Conservation (phyloP, 2,329 filamentous ascomycete species). For the Aureobasidium pullulans region DNA sequence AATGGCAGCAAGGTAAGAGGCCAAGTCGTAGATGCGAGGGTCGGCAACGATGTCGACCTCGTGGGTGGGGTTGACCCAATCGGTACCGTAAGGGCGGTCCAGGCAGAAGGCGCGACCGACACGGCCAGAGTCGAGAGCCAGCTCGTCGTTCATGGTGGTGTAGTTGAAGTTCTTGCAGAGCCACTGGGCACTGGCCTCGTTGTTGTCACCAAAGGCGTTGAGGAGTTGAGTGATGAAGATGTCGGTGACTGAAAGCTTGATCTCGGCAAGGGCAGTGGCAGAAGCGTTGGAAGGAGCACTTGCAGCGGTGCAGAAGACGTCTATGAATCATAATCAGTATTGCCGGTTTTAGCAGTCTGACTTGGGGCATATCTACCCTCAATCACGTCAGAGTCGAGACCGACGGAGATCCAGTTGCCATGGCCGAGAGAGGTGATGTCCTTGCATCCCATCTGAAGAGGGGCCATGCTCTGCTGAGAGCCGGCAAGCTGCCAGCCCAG, state of each 20-base stretch:
- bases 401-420: constrained; percentile 19
- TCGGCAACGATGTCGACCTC: not conserved
- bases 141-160: not conserved
- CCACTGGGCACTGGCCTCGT: not conserved
- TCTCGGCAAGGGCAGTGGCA: constrained; percentile 16
- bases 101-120: not conserved
- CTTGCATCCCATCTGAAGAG: constrained; percentile 18
- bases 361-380: not conserved
- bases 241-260: constrained; percentile 19
- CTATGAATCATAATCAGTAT: not conserved
- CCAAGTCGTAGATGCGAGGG: not conserved
- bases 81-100: not conserved
- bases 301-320: constrained; percentile 19
- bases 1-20: not conserved
- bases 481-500: constrained; percentile 26
- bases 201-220: constrained; percentile 17
- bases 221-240: constrained; percentile 21
- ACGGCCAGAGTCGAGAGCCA: not conserved
- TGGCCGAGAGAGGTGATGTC: constrained; percentile 17
- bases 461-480: constrained; percentile 14
- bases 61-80: not conserved
- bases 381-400: constrained; percentile 18
- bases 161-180: not conserved
- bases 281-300: constrained; percentile 15
- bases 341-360: not conserved